phyloP scores from a whole-genome alignment of 192 early-diverging fungal species.

The Funneliformis mosseae region DNA sequence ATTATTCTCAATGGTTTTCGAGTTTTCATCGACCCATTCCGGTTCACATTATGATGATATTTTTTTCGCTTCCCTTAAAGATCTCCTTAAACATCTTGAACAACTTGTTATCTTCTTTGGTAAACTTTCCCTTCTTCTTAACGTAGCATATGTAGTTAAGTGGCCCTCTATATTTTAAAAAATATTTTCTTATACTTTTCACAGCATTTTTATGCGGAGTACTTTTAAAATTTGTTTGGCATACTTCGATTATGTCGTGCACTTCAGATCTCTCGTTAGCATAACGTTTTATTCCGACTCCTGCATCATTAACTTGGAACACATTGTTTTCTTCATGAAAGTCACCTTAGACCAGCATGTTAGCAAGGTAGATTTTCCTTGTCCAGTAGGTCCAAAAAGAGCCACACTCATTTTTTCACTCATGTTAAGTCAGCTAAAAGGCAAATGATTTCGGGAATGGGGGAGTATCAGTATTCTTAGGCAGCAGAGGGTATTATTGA shows the following conservation, averaged over 20 bases:
- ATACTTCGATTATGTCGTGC: conserved; percentile 32
- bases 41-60: conserved; percentile 29
- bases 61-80: conserved; percentile 19
- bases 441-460: too few species aligned
- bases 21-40: conserved; percentile 30
- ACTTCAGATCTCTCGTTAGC: conserved; percentile 18
- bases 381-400: conserved; percentile 30
- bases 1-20: background rate
- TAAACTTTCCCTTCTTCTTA: conserved; percentile 22
- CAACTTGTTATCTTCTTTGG: conserved; percentile 14
- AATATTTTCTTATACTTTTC: conserved; percentile 15
- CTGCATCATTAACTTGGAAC: conserved; percentile 23
- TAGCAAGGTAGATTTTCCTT: conserved; percentile 34
- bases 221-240: background rate
- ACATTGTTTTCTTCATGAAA: background rate
- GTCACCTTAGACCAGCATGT: conserved; percentile 36
- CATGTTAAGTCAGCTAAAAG: too few species aligned
- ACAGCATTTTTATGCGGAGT: background rate
- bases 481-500: too few species aligned
- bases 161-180: background rate
- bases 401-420: background rate
- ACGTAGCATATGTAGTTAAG: conserved; percentile 34
- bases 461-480: too few species aligned
- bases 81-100: conserved; percentile 35
- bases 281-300: background rate